Percentiles rank a stretch among this genome's conserved stretches.
Evolutionary conservation across 1,139 yeast genomes (phyloP).

Genomic region (Yamadazyma triangularis): DNA sequence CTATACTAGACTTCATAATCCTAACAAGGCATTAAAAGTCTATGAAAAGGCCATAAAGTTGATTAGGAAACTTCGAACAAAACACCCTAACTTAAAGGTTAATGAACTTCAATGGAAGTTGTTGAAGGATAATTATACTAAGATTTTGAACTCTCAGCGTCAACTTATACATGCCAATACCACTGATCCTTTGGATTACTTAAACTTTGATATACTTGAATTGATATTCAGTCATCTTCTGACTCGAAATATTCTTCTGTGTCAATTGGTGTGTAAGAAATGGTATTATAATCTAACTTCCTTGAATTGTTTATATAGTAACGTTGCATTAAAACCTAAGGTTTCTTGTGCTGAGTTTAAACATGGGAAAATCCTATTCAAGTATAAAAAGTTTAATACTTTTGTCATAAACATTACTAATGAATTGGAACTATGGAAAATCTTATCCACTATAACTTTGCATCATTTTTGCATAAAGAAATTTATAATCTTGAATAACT

Average conservation of each 20-base stretch:
- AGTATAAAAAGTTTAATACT: slow-evolving; percentile 14
- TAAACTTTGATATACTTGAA: slow-evolving; percentile 30
- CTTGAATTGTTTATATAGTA: slow-evolving; percentile 24
- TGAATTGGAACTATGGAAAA: slow-evolving; percentile 18
- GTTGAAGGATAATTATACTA: slow-evolving; percentile 20
- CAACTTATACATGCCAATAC: background rate
- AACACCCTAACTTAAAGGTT: slow-evolving; percentile 16
- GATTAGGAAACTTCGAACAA: slow-evolving; percentile 23
- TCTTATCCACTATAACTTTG: slow-evolving; percentile 22
- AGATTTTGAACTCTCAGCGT: background rate
- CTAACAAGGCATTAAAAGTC: slow-evolving; percentile 38
- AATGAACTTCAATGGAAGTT: slow-evolving; percentile 24
- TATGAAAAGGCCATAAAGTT: slow-evolving; percentile 40
- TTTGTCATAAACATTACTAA: slow-evolving; percentile 22
- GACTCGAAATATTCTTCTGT: slow-evolving; percentile 16
- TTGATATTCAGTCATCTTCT: slow-evolving; percentile 21
- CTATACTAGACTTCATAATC: slow-evolving; percentile 22
- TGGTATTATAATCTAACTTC: slow-evolving; percentile 28
- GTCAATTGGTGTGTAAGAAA: slow-evolving; percentile 27
- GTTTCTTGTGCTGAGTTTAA: slow-evolving; percentile 26
- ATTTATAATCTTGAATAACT: slow-evolving; percentile 8
- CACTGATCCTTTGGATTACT: slow-evolving; percentile 23
- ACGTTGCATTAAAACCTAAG: slow-evolving; percentile 20
- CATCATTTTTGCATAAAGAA: slow-evolving; percentile 14
- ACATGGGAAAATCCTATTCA: slow-evolving; percentile 24